Evolutionary conservation across 768 basidiomycete species (phyloP), one percentile per base, ranked within the genome.

Genomic region (Serendipita sp.): DNA sequence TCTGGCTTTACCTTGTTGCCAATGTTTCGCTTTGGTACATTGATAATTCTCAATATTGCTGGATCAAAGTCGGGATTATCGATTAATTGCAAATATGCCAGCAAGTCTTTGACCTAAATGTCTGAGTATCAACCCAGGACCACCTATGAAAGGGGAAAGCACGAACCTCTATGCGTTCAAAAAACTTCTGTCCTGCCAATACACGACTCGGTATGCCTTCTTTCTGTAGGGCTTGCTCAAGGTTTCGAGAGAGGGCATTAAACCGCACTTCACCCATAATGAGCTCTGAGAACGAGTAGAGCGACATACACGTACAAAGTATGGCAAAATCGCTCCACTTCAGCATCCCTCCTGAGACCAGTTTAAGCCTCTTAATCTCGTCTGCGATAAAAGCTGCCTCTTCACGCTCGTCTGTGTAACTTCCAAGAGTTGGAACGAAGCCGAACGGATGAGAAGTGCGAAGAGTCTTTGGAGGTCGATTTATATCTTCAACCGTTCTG

Each of bases 141-240:
- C 51, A 38, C 20, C 30, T 42, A 20, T 22, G 24, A 65, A 11
- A 56, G 42, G 30, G 24, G 34, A 34, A 16, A 61, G 1, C 31
- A 66, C 74, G 53, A 44, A 83, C 86, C 77, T 92, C 90, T 68
- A 82, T 70, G 17, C 90, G 82, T 66, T 92, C 88, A 67, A 93
- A 93, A 77, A 92, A 92, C 69, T 84, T 87, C 68, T 87, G 86
- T 0, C 90, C 90, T 22, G 82, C 85, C 1, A 93, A 77, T 56
- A 93, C 79, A 63, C 81, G 75, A 67, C 79, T 82, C 1, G 90
- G 90, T 42, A 95, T 87, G n/a, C 82, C 81, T 65, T 84, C 81
- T 65, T 80, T 83, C 69, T 90, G 88, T 24, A 95, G 72, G 0
- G 85, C 83, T 14, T 77, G 79, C 72, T 93, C 92, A 34, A 93